phyloP scores from a whole-genome alignment of 2,329 filamentous ascomycete genomes.

The Onygenales sp. region DNA sequence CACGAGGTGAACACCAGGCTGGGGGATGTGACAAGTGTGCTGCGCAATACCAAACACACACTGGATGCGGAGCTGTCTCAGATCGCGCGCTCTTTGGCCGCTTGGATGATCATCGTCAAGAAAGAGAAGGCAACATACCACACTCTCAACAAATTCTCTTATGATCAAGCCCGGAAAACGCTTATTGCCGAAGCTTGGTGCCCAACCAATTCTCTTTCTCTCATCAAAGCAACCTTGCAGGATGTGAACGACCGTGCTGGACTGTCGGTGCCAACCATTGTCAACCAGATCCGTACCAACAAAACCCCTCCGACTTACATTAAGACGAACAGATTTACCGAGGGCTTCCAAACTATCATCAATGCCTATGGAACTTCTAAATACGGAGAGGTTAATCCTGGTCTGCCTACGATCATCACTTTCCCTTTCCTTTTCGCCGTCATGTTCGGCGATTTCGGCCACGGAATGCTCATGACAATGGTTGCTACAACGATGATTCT shows the following conservation, averaged over 20 bases:
- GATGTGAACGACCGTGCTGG: conserved; percentile 95
- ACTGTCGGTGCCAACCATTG: conserved; percentile 93
- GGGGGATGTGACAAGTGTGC: conserved; percentile 80
- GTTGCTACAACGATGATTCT: conserved; percentile 90
- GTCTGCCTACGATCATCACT: conserved; percentile 87
- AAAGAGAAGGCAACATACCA: conserved; percentile 98
- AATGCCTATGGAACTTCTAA: conserved; percentile 97
- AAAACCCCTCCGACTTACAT: conserved; percentile 96
- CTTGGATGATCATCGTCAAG: conserved; percentile 95
- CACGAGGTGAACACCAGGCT: conserved; percentile 94
- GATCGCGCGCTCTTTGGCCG: conserved; percentile 83
- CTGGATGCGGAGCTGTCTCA: conserved; percentile 87
- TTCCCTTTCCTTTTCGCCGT: conserved; percentile 99
- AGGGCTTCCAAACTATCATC: conserved; percentile 97
- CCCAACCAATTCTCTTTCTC: conserved; percentile 76
- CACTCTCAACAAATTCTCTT: conserved; percentile 91
- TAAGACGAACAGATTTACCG: conserved; percentile 97
- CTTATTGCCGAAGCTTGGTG: conserved; percentile 97
- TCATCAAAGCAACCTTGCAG: conserved; percentile 87
- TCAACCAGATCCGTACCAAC: conserved; percentile 94
- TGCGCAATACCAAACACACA: conserved; percentile 90
- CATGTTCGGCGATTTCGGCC: conserved; percentile 98
- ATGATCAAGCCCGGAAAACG: conserved; percentile 89
- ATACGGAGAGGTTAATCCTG: conserved; percentile 94
- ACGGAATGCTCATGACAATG: conserved; percentile 78